phyloP scores from a whole-genome alignment of 2,329 filamentous ascomycete genomes.

The Alternaria ethzedia region DNA sequence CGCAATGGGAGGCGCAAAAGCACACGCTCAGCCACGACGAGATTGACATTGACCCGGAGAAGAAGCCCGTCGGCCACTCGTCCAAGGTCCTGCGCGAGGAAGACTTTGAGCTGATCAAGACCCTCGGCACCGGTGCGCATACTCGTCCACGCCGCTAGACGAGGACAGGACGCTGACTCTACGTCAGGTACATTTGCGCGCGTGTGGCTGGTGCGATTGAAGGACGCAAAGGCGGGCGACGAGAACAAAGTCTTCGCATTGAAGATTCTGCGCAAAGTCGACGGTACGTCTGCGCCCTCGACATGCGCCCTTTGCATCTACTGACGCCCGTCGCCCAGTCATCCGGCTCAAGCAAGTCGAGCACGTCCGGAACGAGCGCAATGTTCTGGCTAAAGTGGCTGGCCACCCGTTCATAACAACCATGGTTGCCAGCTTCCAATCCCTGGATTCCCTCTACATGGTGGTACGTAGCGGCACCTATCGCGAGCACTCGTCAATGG shows the following conservation, averaged over 20 bases:
- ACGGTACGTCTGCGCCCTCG: constrained; percentile 47
- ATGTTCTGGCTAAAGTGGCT: constrained; percentile 76
- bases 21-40: constrained; percentile 51
- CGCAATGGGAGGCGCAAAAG: constrained; percentile 56
- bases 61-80: constrained; percentile 57
- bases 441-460: constrained; percentile 80
- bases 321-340: constrained; percentile 55
- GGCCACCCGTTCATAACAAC: constrained; percentile 85
- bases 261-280: constrained; percentile 74
- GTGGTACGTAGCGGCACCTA: constrained; percentile 55
- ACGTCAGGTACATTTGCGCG: constrained; percentile 76
- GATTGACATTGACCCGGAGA: constrained; percentile 51
- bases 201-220: constrained; percentile 77
- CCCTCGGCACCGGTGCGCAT: constrained; percentile 72
- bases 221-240: constrained; percentile 59
- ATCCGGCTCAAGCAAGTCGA: constrained; percentile 86
- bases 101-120: constrained; percentile 77
- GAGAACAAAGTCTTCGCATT: constrained; percentile 75
- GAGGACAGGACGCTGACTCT: constrained; percentile 25
- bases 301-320: constrained; percentile 12
- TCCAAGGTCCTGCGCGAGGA: constrained; percentile 55
- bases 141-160: background rate
- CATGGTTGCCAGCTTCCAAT: constrained; percentile 79
- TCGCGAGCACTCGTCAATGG: background rate
- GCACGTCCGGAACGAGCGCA: constrained; percentile 83